Evolutionary conservation across 2,329 filamentous ascomycete genomes (phyloP).

Genomic region (Alternaria novae-zelandiae): DNA sequence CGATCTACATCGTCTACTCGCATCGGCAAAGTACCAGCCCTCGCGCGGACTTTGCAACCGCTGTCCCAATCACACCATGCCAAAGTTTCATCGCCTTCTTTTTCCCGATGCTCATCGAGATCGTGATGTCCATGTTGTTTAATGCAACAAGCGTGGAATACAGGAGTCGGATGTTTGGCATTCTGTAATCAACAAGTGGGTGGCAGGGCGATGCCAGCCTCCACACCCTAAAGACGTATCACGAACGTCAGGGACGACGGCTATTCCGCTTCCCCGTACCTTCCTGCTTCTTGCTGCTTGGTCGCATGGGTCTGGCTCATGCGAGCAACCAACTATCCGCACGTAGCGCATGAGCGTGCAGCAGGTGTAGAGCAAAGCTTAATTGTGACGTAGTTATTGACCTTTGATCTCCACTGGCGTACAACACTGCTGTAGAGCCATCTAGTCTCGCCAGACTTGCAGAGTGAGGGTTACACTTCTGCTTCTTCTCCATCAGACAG

Average conservation of each 20-base stretch:
- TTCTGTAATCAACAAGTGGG: background rate
- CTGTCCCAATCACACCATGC: conserved; percentile 2
- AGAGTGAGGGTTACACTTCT: background rate
- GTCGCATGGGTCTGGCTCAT: background rate
- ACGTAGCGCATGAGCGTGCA: background rate
- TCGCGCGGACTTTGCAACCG: background rate
- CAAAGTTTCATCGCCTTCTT: conserved; percentile 1
- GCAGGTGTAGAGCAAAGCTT: background rate
- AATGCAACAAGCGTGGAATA: background rate
- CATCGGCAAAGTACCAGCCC: conserved; percentile 7
- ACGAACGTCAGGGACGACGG: background rate
- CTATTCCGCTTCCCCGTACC: conserved; percentile 2
- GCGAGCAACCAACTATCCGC: background rate
- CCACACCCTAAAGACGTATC: background rate
- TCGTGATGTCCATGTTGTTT: background rate
- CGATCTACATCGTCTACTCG: conserved; percentile 18
- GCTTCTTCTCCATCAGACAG: background rate
- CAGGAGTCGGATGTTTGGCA: background rate
- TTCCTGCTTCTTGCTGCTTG: background rate
- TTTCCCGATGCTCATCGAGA: conserved; percentile 11
- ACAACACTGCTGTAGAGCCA: background rate
- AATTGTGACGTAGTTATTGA: background rate
- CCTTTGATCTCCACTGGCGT: background rate
- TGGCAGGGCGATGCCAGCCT: background rate
- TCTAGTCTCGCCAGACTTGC: background rate